These are phyloP conservation scores for Phytophthora uliginosa DNA, from an alignment of 352 stramenopile genomes.

Conservation along the genomic window DNA sequence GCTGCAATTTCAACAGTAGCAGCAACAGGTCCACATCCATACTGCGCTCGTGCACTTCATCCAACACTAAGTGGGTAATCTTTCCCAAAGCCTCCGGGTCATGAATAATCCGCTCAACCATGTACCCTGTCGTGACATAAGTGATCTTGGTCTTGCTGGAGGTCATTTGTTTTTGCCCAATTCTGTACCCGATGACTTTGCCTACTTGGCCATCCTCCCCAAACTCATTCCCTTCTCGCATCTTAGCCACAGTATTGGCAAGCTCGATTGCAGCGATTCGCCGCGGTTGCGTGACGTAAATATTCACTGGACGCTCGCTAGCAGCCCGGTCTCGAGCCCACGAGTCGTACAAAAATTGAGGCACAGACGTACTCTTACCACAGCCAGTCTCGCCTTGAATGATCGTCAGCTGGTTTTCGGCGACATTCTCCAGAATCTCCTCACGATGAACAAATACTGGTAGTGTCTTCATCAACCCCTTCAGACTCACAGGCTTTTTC, in stretches of 20 bases:
- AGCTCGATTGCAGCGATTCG: conserved; percentile 94
- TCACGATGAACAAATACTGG: conserved; percentile 91
- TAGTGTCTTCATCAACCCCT: conserved; percentile 76
- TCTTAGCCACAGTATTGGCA: conserved; percentile 93
- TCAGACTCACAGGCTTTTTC: conserved; percentile 42
- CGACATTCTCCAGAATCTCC: conserved; percentile 88
- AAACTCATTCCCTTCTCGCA: conserved; percentile 88
- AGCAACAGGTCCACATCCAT: conserved; percentile 98
- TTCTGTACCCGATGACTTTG: conserved; percentile 82
- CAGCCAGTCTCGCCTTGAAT: conserved; percentile 96
- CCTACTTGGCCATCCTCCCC: conserved; percentile 69
- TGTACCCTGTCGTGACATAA: conserved; percentile 98
- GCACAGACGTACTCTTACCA: conserved; percentile 97
- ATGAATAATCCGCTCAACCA: conserved; percentile 96
- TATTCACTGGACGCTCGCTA: conserved; percentile 82
- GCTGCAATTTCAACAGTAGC: conserved; percentile 88
- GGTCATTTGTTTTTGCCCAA: conserved; percentile 93
- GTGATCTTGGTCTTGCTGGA: conserved; percentile 94
- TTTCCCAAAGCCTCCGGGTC: conserved; percentile 87
- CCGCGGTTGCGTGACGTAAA: conserved; percentile 97
- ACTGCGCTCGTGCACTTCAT: conserved; percentile 96
- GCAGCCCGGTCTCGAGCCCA: conserved; percentile 42
- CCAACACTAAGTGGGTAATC: conserved; percentile 97
- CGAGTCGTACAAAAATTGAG: conserved; percentile 93
- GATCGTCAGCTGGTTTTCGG: conserved; percentile 90